Percentiles rank a stretch among this genome's conserved stretches.
Evolutionary conservation across 2,329 filamentous ascomycete genomes (phyloP).

Genomic region (Botrytis fabae): DNA sequence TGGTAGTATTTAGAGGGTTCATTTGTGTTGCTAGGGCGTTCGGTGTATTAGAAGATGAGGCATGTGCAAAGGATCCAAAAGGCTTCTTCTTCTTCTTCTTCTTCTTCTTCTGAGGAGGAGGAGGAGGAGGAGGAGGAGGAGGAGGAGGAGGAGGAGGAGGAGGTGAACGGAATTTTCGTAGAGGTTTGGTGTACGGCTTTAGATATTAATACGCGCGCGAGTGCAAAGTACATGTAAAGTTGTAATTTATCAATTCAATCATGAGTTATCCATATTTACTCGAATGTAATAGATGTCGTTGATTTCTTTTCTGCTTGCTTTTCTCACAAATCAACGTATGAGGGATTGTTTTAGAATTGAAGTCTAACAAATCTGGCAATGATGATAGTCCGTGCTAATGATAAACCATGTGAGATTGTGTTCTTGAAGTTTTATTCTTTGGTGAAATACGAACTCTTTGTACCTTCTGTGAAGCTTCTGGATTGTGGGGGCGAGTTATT

Average conservation of each 20-base stretch:
- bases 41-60: background rate
- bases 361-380: background rate
- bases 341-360: background rate
- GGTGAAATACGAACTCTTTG: background rate
- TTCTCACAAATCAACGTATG: background rate
- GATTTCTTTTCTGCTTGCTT: background rate
- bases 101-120: background rate
- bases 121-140: too few species aligned
- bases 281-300: background rate
- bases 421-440: too few species aligned
- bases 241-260: background rate
- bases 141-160: too few species aligned
- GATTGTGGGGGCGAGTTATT: background rate
- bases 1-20: background rate
- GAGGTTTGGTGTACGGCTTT: background rate
- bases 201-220: background rate
- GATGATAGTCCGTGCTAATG: too few species aligned
- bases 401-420: too few species aligned
- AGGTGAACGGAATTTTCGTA: background rate
- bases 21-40: background rate
- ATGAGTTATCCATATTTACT: too few species aligned
- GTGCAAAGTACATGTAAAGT: background rate
- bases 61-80: background rate
- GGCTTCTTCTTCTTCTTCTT: background rate
- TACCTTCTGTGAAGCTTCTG: background rate